These are phyloP conservation scores for Termitomyces sp. DNA, from an alignment of 768 basidiomycete genomes.

Conservation along the genomic window DNA sequence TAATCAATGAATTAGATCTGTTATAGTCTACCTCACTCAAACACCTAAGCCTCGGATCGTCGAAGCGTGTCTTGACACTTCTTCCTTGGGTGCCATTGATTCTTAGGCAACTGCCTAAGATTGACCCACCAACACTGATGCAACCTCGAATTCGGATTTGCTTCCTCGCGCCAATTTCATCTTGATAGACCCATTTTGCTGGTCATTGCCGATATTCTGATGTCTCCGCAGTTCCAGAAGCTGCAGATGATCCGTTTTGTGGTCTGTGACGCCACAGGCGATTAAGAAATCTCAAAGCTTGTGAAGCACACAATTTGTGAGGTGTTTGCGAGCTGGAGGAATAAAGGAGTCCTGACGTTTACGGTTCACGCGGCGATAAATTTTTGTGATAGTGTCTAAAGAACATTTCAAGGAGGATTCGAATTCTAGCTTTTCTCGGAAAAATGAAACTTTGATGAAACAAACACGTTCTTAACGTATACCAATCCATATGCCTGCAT, in stretches of 20 bases:
- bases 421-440: neutral
- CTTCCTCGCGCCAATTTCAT: constrained; percentile 25
- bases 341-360: constrained; percentile 5
- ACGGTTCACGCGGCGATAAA: constrained; percentile 3
- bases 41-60: constrained; percentile 21
- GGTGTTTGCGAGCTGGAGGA: constrained; percentile 4
- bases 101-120: constrained; percentile 14
- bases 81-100: constrained; percentile 24
- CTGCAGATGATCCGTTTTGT: constrained; percentile 23
- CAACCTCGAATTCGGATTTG: constrained; percentile 22
- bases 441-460: neutral
- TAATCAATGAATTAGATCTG: constrained; percentile 16
- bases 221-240: constrained; percentile 15
- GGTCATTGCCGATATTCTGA: constrained; percentile 15
- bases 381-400: neutral
- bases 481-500: no score
- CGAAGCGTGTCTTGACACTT: constrained; percentile 22
- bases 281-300: constrained; percentile 11
- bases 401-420: no score
- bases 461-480: no score
- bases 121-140: constrained; percentile 11
- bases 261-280: constrained; percentile 16
- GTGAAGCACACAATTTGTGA: constrained; percentile 12
- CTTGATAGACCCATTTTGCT: constrained; percentile 23
- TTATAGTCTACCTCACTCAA: constrained; percentile 17